phyloP scores from a whole-genome alignment of 192 early-diverging fungal species.

The Coemansia sp. region DNA sequence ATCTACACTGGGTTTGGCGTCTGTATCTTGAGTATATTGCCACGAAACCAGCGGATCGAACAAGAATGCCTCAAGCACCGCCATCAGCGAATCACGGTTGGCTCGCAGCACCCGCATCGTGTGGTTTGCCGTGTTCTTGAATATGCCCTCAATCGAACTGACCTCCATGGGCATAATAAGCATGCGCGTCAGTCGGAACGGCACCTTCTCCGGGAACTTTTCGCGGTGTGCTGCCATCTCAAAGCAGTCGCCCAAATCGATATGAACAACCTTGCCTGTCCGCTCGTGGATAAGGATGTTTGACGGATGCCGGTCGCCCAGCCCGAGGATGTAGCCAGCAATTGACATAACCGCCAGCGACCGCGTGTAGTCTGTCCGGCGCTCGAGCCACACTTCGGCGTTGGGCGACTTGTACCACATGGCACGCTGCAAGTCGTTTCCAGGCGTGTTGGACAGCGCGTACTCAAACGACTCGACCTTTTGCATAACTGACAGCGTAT shows the following conservation, averaged over 20 bases:
- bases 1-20: not conserved
- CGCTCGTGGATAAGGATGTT: conserved; percentile 95
- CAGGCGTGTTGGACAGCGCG: conserved; percentile 91
- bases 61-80: conserved; percentile 97
- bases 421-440: conserved; percentile 92
- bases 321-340: conserved; percentile 96
- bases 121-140: conserved; percentile 91
- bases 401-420: conserved; percentile 96
- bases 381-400: conserved; percentile 94
- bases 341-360: conserved; percentile 98
- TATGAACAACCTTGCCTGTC: conserved; percentile 95
- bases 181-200: conserved; percentile 99
- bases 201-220: conserved; percentile 95
- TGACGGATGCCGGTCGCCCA: conserved; percentile 97
- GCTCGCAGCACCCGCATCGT: conserved; percentile 95
- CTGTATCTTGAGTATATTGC: conserved; percentile 16
- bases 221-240: conserved; percentile 97
- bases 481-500: conserved; percentile 86
- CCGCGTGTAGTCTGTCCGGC: conserved; percentile 97
- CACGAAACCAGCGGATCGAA: conserved; percentile 75
- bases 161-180: conserved; percentile 98
- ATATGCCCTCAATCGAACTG: conserved; percentile 92
- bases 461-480: conserved; percentile 97
- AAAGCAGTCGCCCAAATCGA: conserved; percentile 99
- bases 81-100: conserved; percentile 98